Evolutionary conservation across 2,329 filamentous ascomycete genomes (phyloP).

Genomic region (Monosporascus sp.): DNA sequence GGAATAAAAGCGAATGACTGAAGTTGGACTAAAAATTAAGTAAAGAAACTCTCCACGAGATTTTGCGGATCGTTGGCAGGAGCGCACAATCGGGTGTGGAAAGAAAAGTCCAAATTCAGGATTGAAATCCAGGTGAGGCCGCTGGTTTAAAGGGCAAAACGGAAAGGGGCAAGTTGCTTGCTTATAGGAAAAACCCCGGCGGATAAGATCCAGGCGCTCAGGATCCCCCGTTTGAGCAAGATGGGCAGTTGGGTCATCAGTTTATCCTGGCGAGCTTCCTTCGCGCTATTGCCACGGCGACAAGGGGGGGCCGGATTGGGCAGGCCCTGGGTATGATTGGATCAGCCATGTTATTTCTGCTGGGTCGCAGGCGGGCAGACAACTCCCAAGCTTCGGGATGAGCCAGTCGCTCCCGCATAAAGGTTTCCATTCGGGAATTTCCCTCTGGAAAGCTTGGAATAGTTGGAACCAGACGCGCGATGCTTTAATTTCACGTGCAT

Average conservation of each 20-base stretch:
- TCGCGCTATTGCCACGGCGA: too few species aligned
- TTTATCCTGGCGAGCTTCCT: too few species aligned
- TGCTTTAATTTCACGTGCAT: background rate
- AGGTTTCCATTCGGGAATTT: background rate
- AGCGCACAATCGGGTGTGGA: slow-evolving; percentile 9
- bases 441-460: background rate
- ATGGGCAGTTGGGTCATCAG: background rate
- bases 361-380: background rate
- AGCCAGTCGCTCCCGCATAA: background rate
- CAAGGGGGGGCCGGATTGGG: too few species aligned
- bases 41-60: slow-evolving; percentile 2
- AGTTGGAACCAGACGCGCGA: background rate
- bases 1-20: slow-evolving; percentile 25
- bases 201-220: too few species aligned
- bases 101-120: slow-evolving; percentile 1
- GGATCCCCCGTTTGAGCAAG: background rate
- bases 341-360: too few species aligned
- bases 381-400: too few species aligned
- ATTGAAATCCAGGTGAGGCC: slow-evolving; percentile 1
- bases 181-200: background rate
- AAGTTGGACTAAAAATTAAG: slow-evolving; percentile 16
- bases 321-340: too few species aligned
- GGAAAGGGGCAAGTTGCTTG: background rate
- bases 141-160: slow-evolving; percentile 6
- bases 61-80: slow-evolving; percentile 6